These are phyloP conservation scores for Penicillium decumbens DNA, from an alignment of 2,329 filamentous ascomycete species.

Conservation along the genomic window DNA sequence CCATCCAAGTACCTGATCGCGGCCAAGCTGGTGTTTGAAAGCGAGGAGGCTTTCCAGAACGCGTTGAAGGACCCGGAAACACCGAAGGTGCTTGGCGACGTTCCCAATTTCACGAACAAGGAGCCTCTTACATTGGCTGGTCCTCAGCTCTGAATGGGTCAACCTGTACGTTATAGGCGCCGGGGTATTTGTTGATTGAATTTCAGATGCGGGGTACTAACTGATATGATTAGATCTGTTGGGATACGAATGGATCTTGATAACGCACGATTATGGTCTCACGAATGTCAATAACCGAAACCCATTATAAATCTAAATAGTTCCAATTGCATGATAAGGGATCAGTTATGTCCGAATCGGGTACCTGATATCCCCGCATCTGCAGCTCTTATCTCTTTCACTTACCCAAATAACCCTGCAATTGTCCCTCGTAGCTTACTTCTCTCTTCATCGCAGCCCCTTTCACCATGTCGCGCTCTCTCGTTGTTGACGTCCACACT, in stretches of 20 bases:
- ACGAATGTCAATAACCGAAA: background rate
- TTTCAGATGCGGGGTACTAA: background rate
- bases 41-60: slow-evolving; percentile 12
- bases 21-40: slow-evolving; percentile 18
- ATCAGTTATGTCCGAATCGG: background rate
- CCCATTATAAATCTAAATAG: background rate
- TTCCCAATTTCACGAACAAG: slow-evolving; percentile 25
- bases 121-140: slow-evolving; percentile 19
- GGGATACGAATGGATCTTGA: background rate
- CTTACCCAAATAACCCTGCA: background rate
- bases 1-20: slow-evolving; percentile 15
- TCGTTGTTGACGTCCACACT: slow-evolving; percentile 58
- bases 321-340: background rate
- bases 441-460: background rate
- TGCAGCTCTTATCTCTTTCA: slow-evolving; percentile 8
- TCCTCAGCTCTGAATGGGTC: slow-evolving; percentile 1
- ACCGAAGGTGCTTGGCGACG: slow-evolving; percentile 16
- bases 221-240: background rate
- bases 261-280: background rate
- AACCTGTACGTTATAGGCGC: background rate
- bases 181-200: background rate
- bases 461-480: slow-evolving; percentile 27
- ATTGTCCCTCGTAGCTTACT: background rate
- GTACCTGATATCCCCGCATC: slow-evolving; percentile 3
- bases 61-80: slow-evolving; percentile 6